phyloP scores from a whole-genome alignment of 2,329 filamentous ascomycete species.

The Cladophialophora immunda region DNA sequence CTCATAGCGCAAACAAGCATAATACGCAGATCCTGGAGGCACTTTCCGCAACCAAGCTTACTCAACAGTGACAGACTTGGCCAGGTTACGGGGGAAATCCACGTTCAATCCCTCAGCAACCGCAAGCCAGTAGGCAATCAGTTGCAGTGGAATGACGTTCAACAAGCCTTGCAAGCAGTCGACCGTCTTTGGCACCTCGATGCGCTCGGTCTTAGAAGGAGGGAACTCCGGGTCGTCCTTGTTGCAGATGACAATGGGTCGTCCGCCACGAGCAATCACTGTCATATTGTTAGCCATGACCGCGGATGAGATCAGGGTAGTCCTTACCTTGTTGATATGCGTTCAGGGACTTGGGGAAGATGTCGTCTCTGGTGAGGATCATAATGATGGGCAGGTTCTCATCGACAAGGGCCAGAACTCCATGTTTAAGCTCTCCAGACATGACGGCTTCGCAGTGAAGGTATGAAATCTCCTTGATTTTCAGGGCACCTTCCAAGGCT shows the following conservation, averaged over 20 bases:
- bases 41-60: conserved; percentile 49
- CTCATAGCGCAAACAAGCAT: conserved; percentile 6
- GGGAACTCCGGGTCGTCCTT: conserved; percentile 87
- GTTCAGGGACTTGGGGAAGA: conserved; percentile 99
- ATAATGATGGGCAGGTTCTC: conserved; percentile 99
- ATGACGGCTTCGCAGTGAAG: conserved; percentile 99
- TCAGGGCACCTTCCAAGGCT: conserved; percentile 92
- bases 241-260: conserved; percentile 99
- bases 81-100: conserved; percentile 97
- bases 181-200: conserved; percentile 95
- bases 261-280: conserved; percentile 95
- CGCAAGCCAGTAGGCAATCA: conserved; percentile 99
- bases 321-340: conserved; percentile 91
- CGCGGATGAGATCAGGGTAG: conserved; percentile 26
- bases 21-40: background rate
- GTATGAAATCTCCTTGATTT: conserved; percentile 99
- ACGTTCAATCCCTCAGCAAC: conserved; percentile 96
- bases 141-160: conserved; percentile 95
- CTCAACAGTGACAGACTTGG: conserved; percentile 99
- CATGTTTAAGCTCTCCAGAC: conserved; percentile 99
- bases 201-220: conserved; percentile 88
- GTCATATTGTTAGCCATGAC: conserved; percentile 43
- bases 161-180: conserved; percentile 95
- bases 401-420: conserved; percentile 94
- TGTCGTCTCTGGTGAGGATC: conserved; percentile 94